Evolutionary conservation across 2,329 filamentous ascomycete genomes (phyloP).

Genomic region (Cercospora sojina): DNA sequence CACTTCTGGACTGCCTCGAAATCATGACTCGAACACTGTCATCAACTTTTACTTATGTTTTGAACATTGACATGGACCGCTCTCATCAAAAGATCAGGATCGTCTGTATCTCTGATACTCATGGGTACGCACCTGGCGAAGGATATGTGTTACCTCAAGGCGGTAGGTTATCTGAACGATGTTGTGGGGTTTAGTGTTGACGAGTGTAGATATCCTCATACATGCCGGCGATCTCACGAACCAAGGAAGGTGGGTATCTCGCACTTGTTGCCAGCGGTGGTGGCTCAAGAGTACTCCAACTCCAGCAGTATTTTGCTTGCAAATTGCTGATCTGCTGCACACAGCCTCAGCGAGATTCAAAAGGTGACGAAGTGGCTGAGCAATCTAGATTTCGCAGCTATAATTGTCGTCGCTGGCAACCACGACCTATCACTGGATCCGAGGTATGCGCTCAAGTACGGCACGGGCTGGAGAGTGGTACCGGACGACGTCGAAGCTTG

Average conservation of each 20-base stretch:
- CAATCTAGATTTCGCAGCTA: conserved; percentile 64
- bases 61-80: neutral
- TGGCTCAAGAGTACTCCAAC: too few species aligned
- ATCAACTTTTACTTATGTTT: neutral
- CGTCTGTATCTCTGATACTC: conserved; percentile 71
- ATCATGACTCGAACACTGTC: neutral
- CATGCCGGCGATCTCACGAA: conserved; percentile 77
- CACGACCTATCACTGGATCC: conserved; percentile 70
- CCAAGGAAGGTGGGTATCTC: conserved; percentile 53
- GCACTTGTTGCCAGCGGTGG: too few species aligned
- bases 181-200: neutral
- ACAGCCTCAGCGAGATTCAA: conserved; percentile 52
- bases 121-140: conserved; percentile 6
- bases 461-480: conserved; percentile 25
- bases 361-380: conserved; percentile 67
- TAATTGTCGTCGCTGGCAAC: conserved; percentile 73
- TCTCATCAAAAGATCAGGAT: conserved; percentile 57
- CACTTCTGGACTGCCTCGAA: neutral
- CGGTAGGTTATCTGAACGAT: neutral
- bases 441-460: conserved; percentile 33
- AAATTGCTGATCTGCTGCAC: neutral
- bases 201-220: conserved; percentile 62
- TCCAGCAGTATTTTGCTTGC: too few species aligned
- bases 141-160: conserved; percentile 5
- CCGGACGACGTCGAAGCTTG: conserved; percentile 54